A percentile compares a stretch with the other conserved stretches of the same genome.
Evolutionary conservation across 208 protist species (phyloP).

Genomic region (Phytomonas sp.): DNA sequence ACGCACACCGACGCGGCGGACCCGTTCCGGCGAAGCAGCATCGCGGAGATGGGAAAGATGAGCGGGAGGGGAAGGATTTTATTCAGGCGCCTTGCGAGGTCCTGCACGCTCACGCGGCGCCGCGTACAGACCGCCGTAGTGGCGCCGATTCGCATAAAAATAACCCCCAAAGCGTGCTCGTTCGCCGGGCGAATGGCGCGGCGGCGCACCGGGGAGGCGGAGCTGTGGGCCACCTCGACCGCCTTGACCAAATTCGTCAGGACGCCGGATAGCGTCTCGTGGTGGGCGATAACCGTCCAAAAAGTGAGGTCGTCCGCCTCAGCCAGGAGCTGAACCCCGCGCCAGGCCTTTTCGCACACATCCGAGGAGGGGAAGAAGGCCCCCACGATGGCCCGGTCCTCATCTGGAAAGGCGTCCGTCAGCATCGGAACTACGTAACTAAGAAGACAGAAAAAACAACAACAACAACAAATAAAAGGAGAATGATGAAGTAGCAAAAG

Average conservation of each 20-base stretch:
- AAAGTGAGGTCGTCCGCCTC: slow-evolving; percentile 68
- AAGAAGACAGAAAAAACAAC: slow-evolving; percentile 10
- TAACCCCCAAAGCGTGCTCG: slow-evolving; percentile 29
- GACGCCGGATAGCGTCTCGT: slow-evolving; percentile 31
- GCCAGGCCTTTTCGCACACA: slow-evolving; percentile 58
- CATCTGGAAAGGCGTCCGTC: slow-evolving; percentile 38
- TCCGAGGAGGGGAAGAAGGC: slow-evolving; percentile 61
- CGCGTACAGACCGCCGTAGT: slow-evolving; percentile 29
- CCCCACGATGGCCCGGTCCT: slow-evolving; percentile 38
- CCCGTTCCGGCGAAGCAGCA: slow-evolving; percentile 51
- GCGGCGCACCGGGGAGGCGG: slow-evolving; percentile 26
- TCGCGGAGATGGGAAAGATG: slow-evolving; percentile 33
- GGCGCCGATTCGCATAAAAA: slow-evolving; percentile 53
- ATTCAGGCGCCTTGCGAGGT: slow-evolving; percentile 29
- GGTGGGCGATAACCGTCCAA: slow-evolving; percentile 69
- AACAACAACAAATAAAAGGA: neutral
- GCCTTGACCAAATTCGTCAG: slow-evolving; percentile 40
- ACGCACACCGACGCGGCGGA: slow-evolving; percentile 43
- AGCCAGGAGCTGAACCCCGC: slow-evolving; percentile 34
- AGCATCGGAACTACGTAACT: neutral
- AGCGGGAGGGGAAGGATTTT: slow-evolving; percentile 41
- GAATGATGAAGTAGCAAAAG: neutral
- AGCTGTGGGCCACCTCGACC: slow-evolving; percentile 66
- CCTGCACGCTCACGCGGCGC: slow-evolving; percentile 23
- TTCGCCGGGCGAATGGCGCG: slow-evolving; percentile 23